Conservation (phyloP, 768 basidiomycete species). For the Nidularia pulvinata region DNA sequence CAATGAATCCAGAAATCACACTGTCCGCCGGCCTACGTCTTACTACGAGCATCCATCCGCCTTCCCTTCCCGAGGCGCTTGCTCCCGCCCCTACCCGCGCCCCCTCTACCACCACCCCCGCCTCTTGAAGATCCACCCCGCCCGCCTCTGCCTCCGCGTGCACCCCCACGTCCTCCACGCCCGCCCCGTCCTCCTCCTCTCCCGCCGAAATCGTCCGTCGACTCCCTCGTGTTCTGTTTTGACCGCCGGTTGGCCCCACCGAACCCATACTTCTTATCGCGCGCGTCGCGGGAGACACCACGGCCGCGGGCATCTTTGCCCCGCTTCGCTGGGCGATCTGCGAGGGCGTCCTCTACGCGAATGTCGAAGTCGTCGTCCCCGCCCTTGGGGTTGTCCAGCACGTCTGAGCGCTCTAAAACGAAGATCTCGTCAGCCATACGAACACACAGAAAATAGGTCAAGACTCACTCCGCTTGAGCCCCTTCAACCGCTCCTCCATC, state of each 20-base stretch:
- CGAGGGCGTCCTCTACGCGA: conserved; percentile 87
- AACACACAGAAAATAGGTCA: neutral
- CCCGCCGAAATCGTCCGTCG: conserved; percentile 72
- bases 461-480: conserved; percentile 85
- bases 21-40: neutral
- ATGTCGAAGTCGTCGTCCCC: conserved; percentile 83
- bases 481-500: conserved; percentile 83
- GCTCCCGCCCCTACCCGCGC: conserved; percentile 25
- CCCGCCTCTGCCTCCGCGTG: conserved; percentile 17
- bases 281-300: conserved; percentile 52
- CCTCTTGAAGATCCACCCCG: conserved; percentile 5
- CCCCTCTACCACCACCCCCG: conserved; percentile 7
- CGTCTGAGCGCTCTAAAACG: conserved; percentile 77
- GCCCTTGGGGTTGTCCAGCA: conserved; percentile 61
- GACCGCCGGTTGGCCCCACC: conserved; percentile 67
- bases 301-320: conserved; percentile 36
- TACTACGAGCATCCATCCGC: conserved; percentile 41
- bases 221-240: conserved; percentile 83
- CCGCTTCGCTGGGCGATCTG: conserved; percentile 67
- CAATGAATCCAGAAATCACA: too few species aligned
- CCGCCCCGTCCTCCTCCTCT: conserved; percentile 20
- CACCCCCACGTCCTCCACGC: conserved; percentile 24
- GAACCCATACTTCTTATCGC: conserved; percentile 84
- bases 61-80: conserved; percentile 64
- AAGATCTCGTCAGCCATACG: neutral